These are phyloP conservation scores for Penicillium janthinellum DNA, from an alignment of 2,329 filamentous ascomycete species.

Conservation along the genomic window DNA sequence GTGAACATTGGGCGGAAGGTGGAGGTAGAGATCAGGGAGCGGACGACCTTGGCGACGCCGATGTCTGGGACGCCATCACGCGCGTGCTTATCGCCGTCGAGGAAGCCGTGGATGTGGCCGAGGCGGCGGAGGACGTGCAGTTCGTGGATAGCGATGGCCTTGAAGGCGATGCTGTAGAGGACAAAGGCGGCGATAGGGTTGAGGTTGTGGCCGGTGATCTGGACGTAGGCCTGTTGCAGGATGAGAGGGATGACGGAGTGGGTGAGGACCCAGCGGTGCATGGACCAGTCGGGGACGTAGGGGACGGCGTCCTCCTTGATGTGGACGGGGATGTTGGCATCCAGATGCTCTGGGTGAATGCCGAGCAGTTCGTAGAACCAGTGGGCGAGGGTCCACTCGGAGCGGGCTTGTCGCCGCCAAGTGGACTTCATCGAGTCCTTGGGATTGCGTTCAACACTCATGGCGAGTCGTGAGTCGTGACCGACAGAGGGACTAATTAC, in stretches of 20 bases:
- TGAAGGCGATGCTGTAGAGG: slow-evolving; percentile 27
- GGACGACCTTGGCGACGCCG: slow-evolving; percentile 29
- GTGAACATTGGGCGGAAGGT: slow-evolving; percentile 30
- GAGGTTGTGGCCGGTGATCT: slow-evolving; percentile 25
- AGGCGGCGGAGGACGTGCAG: slow-evolving; percentile 28
- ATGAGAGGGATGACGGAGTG: slow-evolving; percentile 27
- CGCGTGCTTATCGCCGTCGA: slow-evolving; percentile 30
- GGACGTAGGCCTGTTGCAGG: slow-evolving; percentile 28
- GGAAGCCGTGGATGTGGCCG: slow-evolving; percentile 27
- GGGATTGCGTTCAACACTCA: slow-evolving; percentile 22
- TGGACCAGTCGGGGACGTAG: slow-evolving; percentile 26
- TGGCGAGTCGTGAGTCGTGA: neutral
- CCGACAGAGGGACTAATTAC: too few species aligned
- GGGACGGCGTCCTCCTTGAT: slow-evolving; percentile 27
- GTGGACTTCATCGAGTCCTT: slow-evolving; percentile 34
- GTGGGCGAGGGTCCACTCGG: slow-evolving; percentile 28
- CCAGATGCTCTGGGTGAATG: slow-evolving; percentile 26
- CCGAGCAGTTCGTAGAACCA: slow-evolving; percentile 30
- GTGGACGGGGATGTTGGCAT: slow-evolving; percentile 23
- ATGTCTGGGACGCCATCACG: slow-evolving; percentile 31
- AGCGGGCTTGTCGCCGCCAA: slow-evolving; percentile 26
- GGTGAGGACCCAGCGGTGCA: slow-evolving; percentile 29
- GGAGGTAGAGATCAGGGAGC: slow-evolving; percentile 26
- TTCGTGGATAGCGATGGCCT: slow-evolving; percentile 30
- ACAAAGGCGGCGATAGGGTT: slow-evolving; percentile 23